Evolutionary conservation across 495 filamentous ascomycete genomes (phyloP), one percentile per base, ranked within the genome.

Genomic region (Aspergillus cristatus): DNA sequence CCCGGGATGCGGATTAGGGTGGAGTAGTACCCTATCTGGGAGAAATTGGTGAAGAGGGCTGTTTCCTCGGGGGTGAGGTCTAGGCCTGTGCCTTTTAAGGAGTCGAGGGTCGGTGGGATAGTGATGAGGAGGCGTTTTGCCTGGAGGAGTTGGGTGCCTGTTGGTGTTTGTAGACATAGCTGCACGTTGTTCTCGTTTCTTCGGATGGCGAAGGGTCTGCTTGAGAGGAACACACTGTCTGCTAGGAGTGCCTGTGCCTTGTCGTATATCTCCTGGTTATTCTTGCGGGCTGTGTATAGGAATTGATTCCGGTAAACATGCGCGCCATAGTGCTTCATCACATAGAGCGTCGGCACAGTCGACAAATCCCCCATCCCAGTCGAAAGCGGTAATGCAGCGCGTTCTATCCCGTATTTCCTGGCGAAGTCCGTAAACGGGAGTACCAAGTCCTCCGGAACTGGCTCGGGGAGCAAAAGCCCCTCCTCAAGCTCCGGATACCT

Each of bases 61-160:
- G 12, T n/a, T 40, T 76, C 71, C 3, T 44, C 30, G 0, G 15
- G 0, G 34, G 51, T 43, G 0, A 71, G 53, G 42, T 63, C 61
- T 36, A 68, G 61, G n/a, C n/a, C n/a, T n/a, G n/a, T n/a, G 13
- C 37, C 34, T 0, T 43, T 11, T 15, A 71, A 37, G 34, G 59
- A 60, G n/a, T 48, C 34, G 5, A 60, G 31, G 12, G 44, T 40
- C 0, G 50, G 47, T 3, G 56, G 58, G 18, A 66, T 59, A 6
- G 63, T 50, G 32, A 68, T 47, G 10, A 77, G 37, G 22, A 74
- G 37, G 32, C 68, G 64, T 14, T 58, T 60, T 15, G 69, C 66
- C 16, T 44, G 28, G 35, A 75, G 60, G 17, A 63, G 47, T 38
- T 59, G 59, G 3, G n/a, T 41, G 1, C 67, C 68, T 0, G 42